These are phyloP conservation scores for Epichloe glyceriae DNA, from an alignment of 2,329 filamentous ascomycete species.

Conservation along the genomic window DNA sequence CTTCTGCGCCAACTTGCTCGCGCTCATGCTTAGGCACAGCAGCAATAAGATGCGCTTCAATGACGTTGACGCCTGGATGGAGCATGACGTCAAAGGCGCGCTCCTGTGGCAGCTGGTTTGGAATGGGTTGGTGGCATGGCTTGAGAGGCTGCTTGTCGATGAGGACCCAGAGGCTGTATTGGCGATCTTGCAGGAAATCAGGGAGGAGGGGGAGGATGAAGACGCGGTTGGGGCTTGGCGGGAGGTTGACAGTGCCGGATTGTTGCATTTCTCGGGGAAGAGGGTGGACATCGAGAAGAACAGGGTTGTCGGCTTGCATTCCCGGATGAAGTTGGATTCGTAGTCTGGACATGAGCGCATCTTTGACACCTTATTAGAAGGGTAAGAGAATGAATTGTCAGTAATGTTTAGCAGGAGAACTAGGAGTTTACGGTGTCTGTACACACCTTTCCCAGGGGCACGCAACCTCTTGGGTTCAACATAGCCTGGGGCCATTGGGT, in stretches of 20 bases:
- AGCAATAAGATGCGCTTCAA: constrained; percentile 68
- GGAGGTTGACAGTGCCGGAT: constrained; percentile 58
- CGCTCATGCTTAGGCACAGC: constrained; percentile 49
- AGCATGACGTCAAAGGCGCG: constrained; percentile 67
- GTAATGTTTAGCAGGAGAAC: not conserved
- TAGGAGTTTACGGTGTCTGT: no score
- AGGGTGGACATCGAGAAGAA: constrained; percentile 51
- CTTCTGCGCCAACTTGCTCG: constrained; percentile 43
- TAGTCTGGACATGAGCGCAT: constrained; percentile 56
- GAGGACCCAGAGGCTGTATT: constrained; percentile 65
- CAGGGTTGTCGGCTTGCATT: constrained; percentile 47
- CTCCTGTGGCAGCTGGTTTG: constrained; percentile 43
- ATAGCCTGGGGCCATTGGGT: constrained; percentile 18
- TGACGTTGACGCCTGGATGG: constrained; percentile 58
- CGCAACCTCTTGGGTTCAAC: constrained; percentile 26
- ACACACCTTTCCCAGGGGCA: constrained; percentile 28
- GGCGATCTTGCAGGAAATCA: constrained; percentile 47
- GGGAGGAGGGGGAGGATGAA: constrained; percentile 58
- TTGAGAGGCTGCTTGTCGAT: constrained; percentile 54
- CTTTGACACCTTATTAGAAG: constrained; percentile 28
- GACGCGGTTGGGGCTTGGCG: constrained; percentile 53
- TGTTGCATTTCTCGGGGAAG: constrained; percentile 55
- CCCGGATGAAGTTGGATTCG: constrained; percentile 55
- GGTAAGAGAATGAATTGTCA: not conserved
- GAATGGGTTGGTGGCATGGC: constrained; percentile 31